phyloP scores from a whole-genome alignment of 768 basidiomycete species.

The Lentinula sp. region DNA sequence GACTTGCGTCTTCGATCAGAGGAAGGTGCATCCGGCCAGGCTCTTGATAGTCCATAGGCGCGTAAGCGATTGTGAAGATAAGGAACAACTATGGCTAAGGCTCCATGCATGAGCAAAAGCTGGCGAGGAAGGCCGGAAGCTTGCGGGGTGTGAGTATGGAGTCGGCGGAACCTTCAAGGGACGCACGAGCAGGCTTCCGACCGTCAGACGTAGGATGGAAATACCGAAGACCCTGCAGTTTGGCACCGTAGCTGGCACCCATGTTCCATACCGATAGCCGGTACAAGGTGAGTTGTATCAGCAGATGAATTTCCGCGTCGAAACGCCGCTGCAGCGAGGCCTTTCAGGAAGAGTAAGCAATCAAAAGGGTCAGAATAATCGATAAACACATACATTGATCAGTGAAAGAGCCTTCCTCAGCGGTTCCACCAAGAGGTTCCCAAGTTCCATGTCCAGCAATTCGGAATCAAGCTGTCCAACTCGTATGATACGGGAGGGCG shows the following conservation, averaged over 20 bases:
- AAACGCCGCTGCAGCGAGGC: constrained; percentile 52
- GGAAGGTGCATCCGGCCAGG: constrained; percentile 90
- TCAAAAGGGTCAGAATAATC: not conserved
- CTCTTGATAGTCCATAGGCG: constrained; percentile 66
- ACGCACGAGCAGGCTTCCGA: constrained; percentile 30
- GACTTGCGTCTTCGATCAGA: constrained; percentile 66
- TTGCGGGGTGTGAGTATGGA: constrained; percentile 19
- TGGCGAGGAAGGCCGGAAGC: constrained; percentile 62
- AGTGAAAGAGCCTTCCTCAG: constrained; percentile 63
- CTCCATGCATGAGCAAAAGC: constrained; percentile 59
- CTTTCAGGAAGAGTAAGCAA: constrained; percentile 29
- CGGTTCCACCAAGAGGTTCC: constrained; percentile 78
- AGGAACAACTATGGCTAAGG: constrained; percentile 68
- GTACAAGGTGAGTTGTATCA: constrained; percentile 70
- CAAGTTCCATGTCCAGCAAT: constrained; percentile 83
- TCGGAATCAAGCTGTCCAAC: constrained; percentile 92
- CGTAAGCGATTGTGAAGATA: constrained; percentile 77
- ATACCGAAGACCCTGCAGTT: constrained; percentile 75
- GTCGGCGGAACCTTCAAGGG: constrained; percentile 8
- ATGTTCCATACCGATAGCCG: constrained; percentile 79
- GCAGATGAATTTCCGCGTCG: constrained; percentile 67
- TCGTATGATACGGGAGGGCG: constrained; percentile 51
- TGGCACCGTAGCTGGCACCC: constrained; percentile 79
- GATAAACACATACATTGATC: constrained; percentile 47
- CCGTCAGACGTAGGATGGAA: constrained; percentile 20